Evolutionary conservation across 1,284 basidiomycete species (phyloP), one percentile per base, ranked within the genome.

Genomic region (Fereydounia khargensis): DNA sequence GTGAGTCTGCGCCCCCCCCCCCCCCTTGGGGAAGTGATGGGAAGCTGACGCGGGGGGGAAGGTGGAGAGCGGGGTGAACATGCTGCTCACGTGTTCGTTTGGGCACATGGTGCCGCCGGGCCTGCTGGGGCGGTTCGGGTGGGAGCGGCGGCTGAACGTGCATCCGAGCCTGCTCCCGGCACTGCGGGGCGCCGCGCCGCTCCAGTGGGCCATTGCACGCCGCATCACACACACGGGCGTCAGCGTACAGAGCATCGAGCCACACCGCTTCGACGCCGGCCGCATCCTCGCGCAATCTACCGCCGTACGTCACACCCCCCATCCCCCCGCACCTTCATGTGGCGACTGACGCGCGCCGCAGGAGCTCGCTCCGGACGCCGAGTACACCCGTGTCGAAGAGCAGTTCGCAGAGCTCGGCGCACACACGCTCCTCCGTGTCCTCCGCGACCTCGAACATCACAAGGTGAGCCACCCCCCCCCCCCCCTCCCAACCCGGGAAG

Each of bases 101-200:
- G 92, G 92, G 0, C 86, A 89, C 41, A 87, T 96, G 52, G 81
- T 96, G 18, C 84, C 90, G 0, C 74, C 81, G 2, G 62, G 78
- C 0, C 78, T 91, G 34, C 82, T 95, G 3, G 69, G 79, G n/a
- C 77, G 80, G 21, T 95, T 95, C 65, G 78, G 77, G 0, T 79
- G 80, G 0, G 76, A 78, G 1, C 82, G 84, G 40, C 79, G 86
- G n/a, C 79, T 98, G 32, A 96, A 97, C 69, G 83, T 97, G 4
- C 94, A 98, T 68, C 91, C 92, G 0, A 94, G 90, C 16, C 78
- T 91, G 0, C 81, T 97, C 18, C 94, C 92, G 0, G 77, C 81
- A n/a, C 90, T 90, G 76, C 83, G 91, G 19, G 94, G 94, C 0
- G 85, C 94, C 0, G 89, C 91, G 1, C 94, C 92, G 0, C 87